phyloP scores from a whole-genome alignment of 202 grass and related monocot species.

The Cymbopogon flexuosus region DNA sequence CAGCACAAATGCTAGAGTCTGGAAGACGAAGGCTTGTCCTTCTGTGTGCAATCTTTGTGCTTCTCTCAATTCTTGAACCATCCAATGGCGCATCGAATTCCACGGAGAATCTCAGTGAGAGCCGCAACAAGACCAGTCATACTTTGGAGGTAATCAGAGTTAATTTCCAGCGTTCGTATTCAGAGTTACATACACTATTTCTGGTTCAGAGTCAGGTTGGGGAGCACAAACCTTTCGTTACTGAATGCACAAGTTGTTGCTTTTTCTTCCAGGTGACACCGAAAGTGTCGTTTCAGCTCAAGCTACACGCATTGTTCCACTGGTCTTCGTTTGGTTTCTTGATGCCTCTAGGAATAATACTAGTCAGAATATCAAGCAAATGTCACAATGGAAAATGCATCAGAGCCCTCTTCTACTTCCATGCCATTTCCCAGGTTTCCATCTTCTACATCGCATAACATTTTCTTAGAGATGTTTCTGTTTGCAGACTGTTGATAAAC shows the following conservation, averaged over 20 bases:
- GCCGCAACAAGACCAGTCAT: constrained; percentile 37
- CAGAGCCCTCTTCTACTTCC: constrained; percentile 67
- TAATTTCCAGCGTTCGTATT: background rate
- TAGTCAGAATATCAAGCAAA: constrained; percentile 66
- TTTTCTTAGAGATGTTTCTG: background rate
- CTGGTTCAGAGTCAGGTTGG: background rate
- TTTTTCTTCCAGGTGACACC: constrained; percentile 45
- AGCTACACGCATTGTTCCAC: constrained; percentile 79
- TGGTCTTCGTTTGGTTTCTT: constrained; percentile 85
- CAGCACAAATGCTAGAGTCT: constrained; percentile 39
- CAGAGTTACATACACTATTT: background rate
- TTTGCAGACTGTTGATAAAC: background rate
- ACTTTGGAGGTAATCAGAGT: constrained; percentile 48
- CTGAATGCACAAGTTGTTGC: background rate
- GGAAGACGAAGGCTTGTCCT: constrained; percentile 28
- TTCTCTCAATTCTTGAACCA: constrained; percentile 31
- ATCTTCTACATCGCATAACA: background rate
- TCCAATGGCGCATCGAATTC: constrained; percentile 35
- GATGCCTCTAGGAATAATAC: constrained; percentile 83
- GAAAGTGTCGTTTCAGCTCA: constrained; percentile 65
- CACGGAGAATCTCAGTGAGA: constrained; percentile 31
- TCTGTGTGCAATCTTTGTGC: constrained; percentile 22
- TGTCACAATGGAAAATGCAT: constrained; percentile 36
- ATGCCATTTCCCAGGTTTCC: constrained; percentile 73
- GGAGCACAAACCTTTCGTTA: background rate